Evolutionary conservation across 2,329 filamentous ascomycete genomes (phyloP).

Genomic region (Xylariaceae sp.): DNA sequence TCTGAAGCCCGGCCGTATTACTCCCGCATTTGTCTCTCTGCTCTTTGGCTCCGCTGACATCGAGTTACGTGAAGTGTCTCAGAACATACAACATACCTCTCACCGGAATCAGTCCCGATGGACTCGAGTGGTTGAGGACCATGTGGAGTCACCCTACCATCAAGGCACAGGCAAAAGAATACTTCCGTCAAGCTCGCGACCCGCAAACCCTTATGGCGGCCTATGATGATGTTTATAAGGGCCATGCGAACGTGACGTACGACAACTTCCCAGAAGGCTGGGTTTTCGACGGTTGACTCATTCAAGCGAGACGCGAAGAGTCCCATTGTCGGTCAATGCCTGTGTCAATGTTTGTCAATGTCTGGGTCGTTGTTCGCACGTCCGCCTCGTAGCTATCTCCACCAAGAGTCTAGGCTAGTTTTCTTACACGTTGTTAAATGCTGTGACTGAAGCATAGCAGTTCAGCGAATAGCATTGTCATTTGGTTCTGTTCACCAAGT

Average conservation of each 20-base stretch:
- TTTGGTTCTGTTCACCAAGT: no score
- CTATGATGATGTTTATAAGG: conserved; percentile 27
- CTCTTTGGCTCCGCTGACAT: background rate
- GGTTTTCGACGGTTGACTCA: conserved; percentile 12
- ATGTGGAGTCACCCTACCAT: conserved; percentile 30
- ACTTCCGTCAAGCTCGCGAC: conserved; percentile 25
- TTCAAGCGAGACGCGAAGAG: no score
- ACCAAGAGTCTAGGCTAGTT: no score
- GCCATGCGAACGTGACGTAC: conserved; percentile 19
- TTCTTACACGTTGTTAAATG: no score
- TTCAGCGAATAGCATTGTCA: no score
- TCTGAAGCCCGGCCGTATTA: no score
- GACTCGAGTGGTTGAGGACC: conserved; percentile 26
- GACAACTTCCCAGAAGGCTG: conserved; percentile 25
- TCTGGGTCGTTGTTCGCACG: no score
- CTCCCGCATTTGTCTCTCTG: background rate
- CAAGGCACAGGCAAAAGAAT: conserved; percentile 20
- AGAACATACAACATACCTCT: conserved; percentile 29
- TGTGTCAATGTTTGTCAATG: no score
- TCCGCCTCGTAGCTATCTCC: no score
- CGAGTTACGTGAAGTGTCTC: conserved; percentile 14
- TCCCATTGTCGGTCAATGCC: no score
- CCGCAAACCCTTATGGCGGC: conserved; percentile 19
- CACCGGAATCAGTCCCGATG: conserved; percentile 22
- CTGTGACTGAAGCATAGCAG: no score